A percentile compares a stretch with the other conserved stretches of the same genome.
These are phyloP conservation scores for Trametes elegans DNA, from an alignment of 768 basidiomycete species.

Conservation along the genomic window DNA sequence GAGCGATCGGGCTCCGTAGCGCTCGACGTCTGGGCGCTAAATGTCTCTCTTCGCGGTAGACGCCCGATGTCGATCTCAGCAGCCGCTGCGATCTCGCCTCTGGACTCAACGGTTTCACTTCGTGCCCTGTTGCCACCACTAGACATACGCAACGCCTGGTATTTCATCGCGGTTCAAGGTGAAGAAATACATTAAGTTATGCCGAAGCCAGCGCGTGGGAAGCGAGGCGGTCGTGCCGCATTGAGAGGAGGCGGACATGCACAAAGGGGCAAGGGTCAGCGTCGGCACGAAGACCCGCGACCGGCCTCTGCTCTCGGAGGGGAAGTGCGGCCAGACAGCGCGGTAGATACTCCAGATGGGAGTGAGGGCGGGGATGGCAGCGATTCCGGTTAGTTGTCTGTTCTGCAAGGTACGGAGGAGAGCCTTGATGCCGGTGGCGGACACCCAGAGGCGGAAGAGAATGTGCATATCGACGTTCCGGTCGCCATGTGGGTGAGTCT, in stretches of 20 bases:
- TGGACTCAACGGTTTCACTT: not conserved
- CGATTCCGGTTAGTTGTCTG: slow-evolving; percentile 21
- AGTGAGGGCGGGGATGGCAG: slow-evolving; percentile 34
- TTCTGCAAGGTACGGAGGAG: not conserved
- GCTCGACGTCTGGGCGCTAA: not conserved
- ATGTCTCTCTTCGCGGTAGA: not conserved
- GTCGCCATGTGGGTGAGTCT: slow-evolving; percentile 94
- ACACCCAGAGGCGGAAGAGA: slow-evolving; percentile 12
- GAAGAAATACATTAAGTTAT: not conserved
- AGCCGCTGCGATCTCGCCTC: not conserved
- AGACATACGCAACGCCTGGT: too few relatives aligned
- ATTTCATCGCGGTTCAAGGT: too few relatives aligned
- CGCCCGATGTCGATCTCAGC: not conserved
- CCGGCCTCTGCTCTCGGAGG: slow-evolving; percentile 21
- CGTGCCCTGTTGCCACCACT: not conserved
- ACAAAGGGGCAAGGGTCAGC: slow-evolving; percentile 14
- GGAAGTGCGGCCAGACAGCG: slow-evolving; percentile 55
- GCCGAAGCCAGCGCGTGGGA: slow-evolving; percentile 7
- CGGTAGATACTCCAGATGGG: slow-evolving; percentile 46
- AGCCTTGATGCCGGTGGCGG: not conserved
- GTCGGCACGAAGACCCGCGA: slow-evolving; percentile 16
- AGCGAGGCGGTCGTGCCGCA: slow-evolving; percentile 8
- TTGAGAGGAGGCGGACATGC: slow-evolving; percentile 13
- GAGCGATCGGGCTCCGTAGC: not conserved
- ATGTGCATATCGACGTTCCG: slow-evolving; percentile 49